These are phyloP conservation scores for Fonsecaea erecta DNA, from an alignment of 2,329 filamentous ascomycete genomes.

Conservation along the genomic window DNA sequence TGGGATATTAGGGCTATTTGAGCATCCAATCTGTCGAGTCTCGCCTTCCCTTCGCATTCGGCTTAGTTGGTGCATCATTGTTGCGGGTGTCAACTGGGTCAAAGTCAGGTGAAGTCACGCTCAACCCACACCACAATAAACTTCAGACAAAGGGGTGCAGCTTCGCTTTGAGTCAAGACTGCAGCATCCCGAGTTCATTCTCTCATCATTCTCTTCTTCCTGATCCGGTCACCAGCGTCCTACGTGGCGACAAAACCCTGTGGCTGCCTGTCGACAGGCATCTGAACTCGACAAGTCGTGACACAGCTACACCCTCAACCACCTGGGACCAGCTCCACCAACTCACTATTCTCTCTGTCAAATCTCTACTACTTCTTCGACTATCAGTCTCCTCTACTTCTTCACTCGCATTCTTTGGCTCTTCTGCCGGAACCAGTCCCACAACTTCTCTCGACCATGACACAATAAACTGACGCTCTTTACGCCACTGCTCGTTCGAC, in stretches of 20 bases:
- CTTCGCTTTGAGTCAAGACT: slow-evolving; percentile 23
- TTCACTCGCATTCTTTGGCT: slow-evolving; percentile 24
- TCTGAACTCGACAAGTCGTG: slow-evolving; percentile 20
- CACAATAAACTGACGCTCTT: slow-evolving; percentile 36
- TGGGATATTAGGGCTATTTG: slow-evolving; percentile 11
- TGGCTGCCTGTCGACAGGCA: slow-evolving; percentile 31
- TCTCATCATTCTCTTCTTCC: slow-evolving; percentile 15
- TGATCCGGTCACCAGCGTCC: slow-evolving; percentile 13
- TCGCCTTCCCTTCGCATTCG: slow-evolving; percentile 7
- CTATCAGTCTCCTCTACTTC: slow-evolving; percentile 10
- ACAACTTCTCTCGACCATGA: slow-evolving; percentile 30
- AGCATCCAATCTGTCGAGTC: slow-evolving; percentile 14
- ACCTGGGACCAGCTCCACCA: slow-evolving; percentile 11
- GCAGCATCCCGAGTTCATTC: slow-evolving; percentile 16
- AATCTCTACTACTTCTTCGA: slow-evolving; percentile 10
- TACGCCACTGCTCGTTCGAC: slow-evolving; percentile 35
- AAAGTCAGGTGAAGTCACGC: slow-evolving; percentile 13
- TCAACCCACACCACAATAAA: slow-evolving; percentile 20
- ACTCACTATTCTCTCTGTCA: slow-evolving; percentile 14
- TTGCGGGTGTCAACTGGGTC: slow-evolving; percentile 22
- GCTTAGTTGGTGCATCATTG: slow-evolving; percentile 24
- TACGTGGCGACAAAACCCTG: slow-evolving; percentile 19
- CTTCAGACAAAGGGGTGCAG: slow-evolving; percentile 26
- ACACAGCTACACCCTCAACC: background rate
- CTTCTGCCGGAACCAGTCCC: slow-evolving; percentile 31